Evolutionary conservation across 2,329 filamentous ascomycete species (phyloP).

Genomic region (Lasiodiplodia hormozganensis): DNA sequence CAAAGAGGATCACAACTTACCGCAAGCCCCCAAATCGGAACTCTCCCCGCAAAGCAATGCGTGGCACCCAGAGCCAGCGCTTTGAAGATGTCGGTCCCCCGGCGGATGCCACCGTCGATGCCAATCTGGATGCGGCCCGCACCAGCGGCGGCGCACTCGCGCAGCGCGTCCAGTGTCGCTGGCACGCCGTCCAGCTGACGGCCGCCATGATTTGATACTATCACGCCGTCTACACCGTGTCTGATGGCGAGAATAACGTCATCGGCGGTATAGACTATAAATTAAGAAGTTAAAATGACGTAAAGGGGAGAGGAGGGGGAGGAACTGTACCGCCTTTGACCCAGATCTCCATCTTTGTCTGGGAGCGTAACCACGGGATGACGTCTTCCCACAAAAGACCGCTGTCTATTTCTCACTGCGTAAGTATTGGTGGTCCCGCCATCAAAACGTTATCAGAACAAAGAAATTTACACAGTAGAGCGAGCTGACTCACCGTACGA

Average conservation of each 20-base stretch:
- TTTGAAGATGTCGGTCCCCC: conserved; percentile 65
- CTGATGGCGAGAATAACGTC: conserved; percentile 55
- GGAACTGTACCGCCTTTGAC: conserved; percentile 45
- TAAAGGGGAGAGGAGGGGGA: too few relatives aligned
- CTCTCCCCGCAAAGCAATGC: conserved; percentile 57
- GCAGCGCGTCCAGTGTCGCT: conserved; percentile 58
- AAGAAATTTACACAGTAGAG: too few relatives aligned
- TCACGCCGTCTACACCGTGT: conserved; percentile 47
- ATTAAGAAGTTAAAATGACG: too few relatives aligned
- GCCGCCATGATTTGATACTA: conserved; percentile 61
- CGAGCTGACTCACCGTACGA: not conserved
- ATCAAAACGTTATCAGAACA: too few relatives aligned
- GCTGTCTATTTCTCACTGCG: conserved; percentile 30
- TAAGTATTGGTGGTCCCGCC: too few relatives aligned
- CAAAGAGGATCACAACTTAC: conserved; percentile 35
- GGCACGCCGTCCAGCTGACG: conserved; percentile 63
- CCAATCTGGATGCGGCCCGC: conserved; percentile 63
- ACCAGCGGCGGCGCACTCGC: conserved; percentile 47
- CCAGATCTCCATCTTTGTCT: conserved; percentile 59
- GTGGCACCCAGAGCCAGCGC: conserved; percentile 60
- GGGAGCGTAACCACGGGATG: conserved; percentile 56
- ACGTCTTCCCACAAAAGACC: conserved; percentile 56
- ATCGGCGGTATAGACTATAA: conserved; percentile 42
- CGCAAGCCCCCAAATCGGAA: conserved; percentile 59
- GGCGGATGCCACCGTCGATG: conserved; percentile 66